Evolutionary conservation across 345 rosid genomes (phyloP).

Genomic region (Eucalyptus polyanthemos): DNA sequence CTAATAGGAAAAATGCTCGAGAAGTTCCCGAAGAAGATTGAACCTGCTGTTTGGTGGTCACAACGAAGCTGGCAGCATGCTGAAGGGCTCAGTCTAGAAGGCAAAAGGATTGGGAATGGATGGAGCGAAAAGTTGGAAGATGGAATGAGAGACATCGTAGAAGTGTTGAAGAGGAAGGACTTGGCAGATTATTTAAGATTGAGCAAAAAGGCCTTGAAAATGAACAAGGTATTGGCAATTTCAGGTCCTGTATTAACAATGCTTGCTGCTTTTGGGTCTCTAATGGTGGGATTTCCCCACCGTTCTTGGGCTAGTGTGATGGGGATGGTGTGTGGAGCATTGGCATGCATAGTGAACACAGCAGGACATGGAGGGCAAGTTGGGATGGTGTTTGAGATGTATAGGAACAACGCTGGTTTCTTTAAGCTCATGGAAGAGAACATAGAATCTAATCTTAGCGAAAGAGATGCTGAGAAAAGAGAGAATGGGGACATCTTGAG

Average conservation of each 20-base stretch:
- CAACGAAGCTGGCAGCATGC: not conserved
- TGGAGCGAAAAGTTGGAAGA: slow-evolving; percentile 26
- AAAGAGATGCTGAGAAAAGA: slow-evolving; percentile 13
- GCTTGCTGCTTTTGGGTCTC: slow-evolving; percentile 26
- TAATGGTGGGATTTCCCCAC: not conserved
- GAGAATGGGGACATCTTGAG: slow-evolving; percentile 27
- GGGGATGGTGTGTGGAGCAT: slow-evolving; percentile 23
- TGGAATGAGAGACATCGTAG: slow-evolving; percentile 18
- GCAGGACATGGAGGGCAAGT: slow-evolving; percentile 35
- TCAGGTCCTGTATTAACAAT: slow-evolving; percentile 35
- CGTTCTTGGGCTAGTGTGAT: slow-evolving; percentile 5
- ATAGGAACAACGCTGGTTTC: slow-evolving; percentile 34
- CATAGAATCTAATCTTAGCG: slow-evolving; percentile 18
- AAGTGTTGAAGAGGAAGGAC: slow-evolving; percentile 26
- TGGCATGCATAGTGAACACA: slow-evolving; percentile 23
- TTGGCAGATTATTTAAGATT: slow-evolving; percentile 25
- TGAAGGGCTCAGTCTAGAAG: not conserved
- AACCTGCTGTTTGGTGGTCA: slow-evolving; percentile 52
- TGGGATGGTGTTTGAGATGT: slow-evolving; percentile 55
- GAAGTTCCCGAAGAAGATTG: slow-evolving; percentile 26
- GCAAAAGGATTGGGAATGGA: slow-evolving; percentile 5
- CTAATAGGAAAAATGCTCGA: slow-evolving; percentile 34
- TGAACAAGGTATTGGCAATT: slow-evolving; percentile 26
- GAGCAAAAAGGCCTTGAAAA: slow-evolving; percentile 12
- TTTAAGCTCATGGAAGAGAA: slow-evolving; percentile 27